A percentile compares a stretch with the other conserved stretches of the same genome.
Conservation (phyloP, 2,329 filamentous ascomycete species). For the Gaeumannomyces sp. region DNA sequence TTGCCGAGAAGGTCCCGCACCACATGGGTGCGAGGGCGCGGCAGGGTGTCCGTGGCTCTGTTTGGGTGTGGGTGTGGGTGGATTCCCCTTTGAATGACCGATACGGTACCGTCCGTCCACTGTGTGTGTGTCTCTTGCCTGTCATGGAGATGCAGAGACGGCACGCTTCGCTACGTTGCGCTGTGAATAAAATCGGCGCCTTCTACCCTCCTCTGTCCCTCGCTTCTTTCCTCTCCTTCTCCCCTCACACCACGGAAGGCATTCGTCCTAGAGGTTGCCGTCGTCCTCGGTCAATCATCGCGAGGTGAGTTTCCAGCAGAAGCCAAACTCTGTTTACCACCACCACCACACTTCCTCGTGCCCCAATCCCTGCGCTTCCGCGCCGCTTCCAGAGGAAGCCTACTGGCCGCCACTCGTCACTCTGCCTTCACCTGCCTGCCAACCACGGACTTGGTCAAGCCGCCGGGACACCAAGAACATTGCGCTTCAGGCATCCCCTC, state of each 20-base stretch:
- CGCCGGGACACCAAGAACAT: background rate
- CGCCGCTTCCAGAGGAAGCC: background rate
- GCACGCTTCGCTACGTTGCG: background rate
- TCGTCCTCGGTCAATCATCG: conserved; percentile 24
- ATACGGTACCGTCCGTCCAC: conserved; percentile 1
- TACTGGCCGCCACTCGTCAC: background rate
- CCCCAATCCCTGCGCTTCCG: background rate
- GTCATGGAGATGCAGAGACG: conserved; percentile 1
- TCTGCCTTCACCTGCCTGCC: background rate
- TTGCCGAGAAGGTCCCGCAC: background rate
- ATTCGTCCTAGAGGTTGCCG: conserved; percentile 31
- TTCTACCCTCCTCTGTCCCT: conserved; percentile 16
- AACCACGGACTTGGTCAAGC: conserved; percentile 34
- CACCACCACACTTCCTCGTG: conserved; percentile 11
- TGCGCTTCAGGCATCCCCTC: background rate
- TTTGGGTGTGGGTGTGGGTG: background rate
- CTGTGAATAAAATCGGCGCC: conserved; percentile 17
- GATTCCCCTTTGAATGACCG: background rate
- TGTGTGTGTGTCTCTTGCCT: background rate
- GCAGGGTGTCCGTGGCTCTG: background rate
- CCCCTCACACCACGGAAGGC: conserved; percentile 40
- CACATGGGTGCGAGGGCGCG: background rate
- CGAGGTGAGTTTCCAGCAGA: conserved; percentile 27
- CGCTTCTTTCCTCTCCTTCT: conserved; percentile 24
- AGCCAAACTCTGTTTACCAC: conserved; percentile 17